Evolutionary conservation across 2,329 filamentous ascomycete genomes (phyloP).

Genomic region (Neurospora sp.): DNA sequence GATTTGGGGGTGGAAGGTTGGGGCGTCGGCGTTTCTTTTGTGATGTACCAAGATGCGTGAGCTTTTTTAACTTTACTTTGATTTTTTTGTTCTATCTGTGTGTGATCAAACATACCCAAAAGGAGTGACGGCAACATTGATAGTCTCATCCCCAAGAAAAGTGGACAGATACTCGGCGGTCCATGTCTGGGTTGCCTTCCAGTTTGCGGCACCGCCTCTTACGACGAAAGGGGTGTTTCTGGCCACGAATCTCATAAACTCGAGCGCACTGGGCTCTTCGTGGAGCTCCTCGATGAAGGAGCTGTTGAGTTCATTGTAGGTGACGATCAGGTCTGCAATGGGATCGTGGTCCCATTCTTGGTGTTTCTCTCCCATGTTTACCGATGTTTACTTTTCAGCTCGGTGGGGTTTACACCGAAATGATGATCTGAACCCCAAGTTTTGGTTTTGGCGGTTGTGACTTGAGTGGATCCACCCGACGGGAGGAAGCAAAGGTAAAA

Average conservation of each 20-base stretch:
- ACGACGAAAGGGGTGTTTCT: constrained; percentile 68
- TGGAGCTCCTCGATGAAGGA: constrained; percentile 48
- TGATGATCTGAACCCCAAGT: not conserved
- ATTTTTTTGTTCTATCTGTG: too few species aligned
- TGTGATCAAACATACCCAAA: constrained; percentile 39
- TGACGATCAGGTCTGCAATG: constrained; percentile 47
- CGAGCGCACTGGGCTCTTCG: constrained; percentile 59
- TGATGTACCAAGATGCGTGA: constrained; percentile 17
- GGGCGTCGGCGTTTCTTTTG: constrained; percentile 42
- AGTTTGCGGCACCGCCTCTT: constrained; percentile 48
- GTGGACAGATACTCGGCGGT: constrained; percentile 46
- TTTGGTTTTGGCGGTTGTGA: not conserved
- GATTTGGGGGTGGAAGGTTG: constrained; percentile 26
- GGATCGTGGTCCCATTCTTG: constrained; percentile 24
- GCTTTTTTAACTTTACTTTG: not conserved
- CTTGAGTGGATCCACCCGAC: not conserved
- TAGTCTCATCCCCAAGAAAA: constrained; percentile 42
- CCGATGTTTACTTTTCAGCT: not conserved
- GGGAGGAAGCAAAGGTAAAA: not conserved
- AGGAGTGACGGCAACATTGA: constrained; percentile 74
- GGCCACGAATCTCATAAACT: constrained; percentile 71
- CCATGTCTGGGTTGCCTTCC: constrained; percentile 57
- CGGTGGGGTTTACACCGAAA: not conserved
- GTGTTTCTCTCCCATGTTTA: constrained; percentile 5
- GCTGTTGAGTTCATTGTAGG: constrained; percentile 66